Base-by-base conservation (phyloP, 2,329 filamentous ascomycete species). In the Ceratocystis albifundus region DNA sequence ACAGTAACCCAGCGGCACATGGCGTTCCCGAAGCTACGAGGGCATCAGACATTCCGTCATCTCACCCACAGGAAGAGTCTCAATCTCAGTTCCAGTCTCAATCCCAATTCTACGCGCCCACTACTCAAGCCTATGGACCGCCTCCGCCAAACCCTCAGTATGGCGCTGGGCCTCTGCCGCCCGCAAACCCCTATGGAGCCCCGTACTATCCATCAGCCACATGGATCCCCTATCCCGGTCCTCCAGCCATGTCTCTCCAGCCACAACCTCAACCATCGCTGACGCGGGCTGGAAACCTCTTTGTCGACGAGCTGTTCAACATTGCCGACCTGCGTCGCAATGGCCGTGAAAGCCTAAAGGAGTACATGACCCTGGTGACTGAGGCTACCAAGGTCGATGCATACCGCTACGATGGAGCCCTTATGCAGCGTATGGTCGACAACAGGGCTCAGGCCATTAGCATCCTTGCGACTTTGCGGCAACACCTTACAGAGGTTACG, bases 401-500 rank as follows among this genome's bases (percentile, higher is more conserved):
- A 22, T 59, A 59, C 53, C 53, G 53, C 53, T 59, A 59, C 22
- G 64, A 66, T 30, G 48, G 48, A 3, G 55, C 45, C 22, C 20
- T 67, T 44, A 44, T 64, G 46, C 44, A 62, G 25, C 57, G 25
- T n/a, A 55, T 67, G 32, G 44, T 46, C 7, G 36, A 67, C 3
- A 64, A 45, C 28, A 55, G 61, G 36, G 12, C 36, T 17, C n/a
- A 48, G 30, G 66, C 63, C 22, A 55, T 67, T 17, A 17, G 30
- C 17, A 46, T 64, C 25, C 53, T 68, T 17, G 66, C 61, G 22
- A 53, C 61, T n/a, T 64, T 68, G 59, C 55, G 62, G 22, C 36
- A 66, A 30, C 41, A 68, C 30, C 59, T 68, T 22, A 50, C 22
- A 41, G 64, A 68, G 36, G 66, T 68, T 15, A 41, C 65, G 57